phyloP scores from a whole-genome alignment of 2,329 filamentous ascomycete species.

The Penicillium sp. region DNA sequence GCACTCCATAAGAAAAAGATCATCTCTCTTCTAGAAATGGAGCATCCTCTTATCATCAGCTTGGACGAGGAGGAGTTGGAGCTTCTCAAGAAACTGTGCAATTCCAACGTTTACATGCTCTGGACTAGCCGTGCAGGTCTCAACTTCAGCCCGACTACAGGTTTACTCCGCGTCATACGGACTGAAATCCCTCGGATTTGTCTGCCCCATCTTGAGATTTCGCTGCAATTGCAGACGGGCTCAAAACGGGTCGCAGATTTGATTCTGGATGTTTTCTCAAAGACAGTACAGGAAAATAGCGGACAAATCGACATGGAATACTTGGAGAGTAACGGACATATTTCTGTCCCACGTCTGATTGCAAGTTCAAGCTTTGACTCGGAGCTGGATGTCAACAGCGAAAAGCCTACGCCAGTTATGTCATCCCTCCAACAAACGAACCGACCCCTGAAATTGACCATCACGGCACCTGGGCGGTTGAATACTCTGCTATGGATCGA shows the following conservation, averaged over 20 bases:
- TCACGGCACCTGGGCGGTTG: conserved; percentile 10
- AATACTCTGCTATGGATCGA: conserved; percentile 11
- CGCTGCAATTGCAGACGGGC: not conserved
- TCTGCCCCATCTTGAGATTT: not conserved
- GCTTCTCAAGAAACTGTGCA: not conserved
- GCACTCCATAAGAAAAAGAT: not conserved
- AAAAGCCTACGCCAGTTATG: conserved; percentile 12
- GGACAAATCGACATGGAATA: not conserved
- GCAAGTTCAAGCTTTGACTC: not conserved
- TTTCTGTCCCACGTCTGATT: not conserved
- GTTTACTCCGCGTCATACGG: not conserved
- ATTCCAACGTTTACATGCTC: not conserved
- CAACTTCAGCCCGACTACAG: not conserved
- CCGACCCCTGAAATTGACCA: conserved; percentile 17
- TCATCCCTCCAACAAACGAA: conserved; percentile 3
- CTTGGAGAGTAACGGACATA: not conserved
- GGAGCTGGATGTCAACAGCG: not conserved
- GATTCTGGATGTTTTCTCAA: not conserved
- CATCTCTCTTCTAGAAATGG: not conserved
- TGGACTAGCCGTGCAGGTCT: not conserved
- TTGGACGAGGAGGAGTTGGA: not conserved
- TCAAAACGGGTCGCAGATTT: not conserved
- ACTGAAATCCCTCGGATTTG: not conserved
- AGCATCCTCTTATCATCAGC: not conserved
- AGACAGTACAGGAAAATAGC: not conserved